Evolutionary conservation across 73 alveolate species (phyloP).

Genomic region (Uronychia setigera): DNA sequence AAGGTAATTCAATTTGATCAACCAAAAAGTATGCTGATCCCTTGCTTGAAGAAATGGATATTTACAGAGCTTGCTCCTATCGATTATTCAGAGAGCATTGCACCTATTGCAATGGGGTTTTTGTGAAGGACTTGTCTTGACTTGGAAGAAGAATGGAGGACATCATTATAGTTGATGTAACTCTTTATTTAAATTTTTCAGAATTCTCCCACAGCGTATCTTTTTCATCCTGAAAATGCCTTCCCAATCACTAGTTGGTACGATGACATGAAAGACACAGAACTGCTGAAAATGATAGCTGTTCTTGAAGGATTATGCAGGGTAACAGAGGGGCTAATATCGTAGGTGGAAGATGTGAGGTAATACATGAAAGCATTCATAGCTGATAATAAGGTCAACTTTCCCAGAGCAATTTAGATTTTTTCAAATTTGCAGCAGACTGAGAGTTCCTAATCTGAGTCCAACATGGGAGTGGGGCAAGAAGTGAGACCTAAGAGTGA

Average conservation of each 20-base stretch:
- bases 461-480: too few relatives aligned
- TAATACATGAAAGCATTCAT: not conserved
- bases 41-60: slow-evolving; percentile 20
- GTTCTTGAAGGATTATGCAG: slow-evolving; percentile 7
- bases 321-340: too few relatives aligned
- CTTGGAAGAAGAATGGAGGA: slow-evolving; percentile 83
- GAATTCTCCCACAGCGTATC: slow-evolving; percentile 70
- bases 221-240: slow-evolving; percentile 79
- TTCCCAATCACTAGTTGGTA: slow-evolving; percentile 68
- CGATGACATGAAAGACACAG: slow-evolving; percentile 38
- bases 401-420: not conserved
- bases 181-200: not conserved
- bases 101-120: slow-evolving; percentile 74
- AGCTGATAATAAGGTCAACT: not conserved
- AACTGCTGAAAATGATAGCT: slow-evolving; percentile 18
- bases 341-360: slow-evolving; percentile 24
- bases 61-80: not conserved
- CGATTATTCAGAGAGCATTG: slow-evolving; percentile 90
- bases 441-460: not conserved
- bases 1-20: slow-evolving; percentile 21
- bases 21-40: slow-evolving; percentile 67
- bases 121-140: slow-evolving; percentile 82
- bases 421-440: not conserved
- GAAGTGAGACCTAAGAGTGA: not conserved
- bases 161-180: slow-evolving; percentile 69